phyloP scores from a whole-genome alignment of 306 rosid species.

The Delonix regia region DNA sequence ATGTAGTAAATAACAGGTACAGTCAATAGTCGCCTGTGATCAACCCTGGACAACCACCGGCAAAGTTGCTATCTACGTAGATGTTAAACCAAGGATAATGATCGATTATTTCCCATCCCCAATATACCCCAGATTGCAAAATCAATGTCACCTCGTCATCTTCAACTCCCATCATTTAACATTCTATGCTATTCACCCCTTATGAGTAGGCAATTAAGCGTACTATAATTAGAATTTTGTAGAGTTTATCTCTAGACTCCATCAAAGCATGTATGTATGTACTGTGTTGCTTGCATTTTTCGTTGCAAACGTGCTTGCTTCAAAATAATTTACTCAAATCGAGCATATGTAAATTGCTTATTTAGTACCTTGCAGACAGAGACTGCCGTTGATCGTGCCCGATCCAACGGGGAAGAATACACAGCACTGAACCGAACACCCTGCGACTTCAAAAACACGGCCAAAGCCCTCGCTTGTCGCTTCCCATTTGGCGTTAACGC shows the following conservation, averaged over 20 bases:
- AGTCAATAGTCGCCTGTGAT: neutral
- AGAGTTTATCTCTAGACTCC: neutral
- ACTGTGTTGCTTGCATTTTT: neutral
- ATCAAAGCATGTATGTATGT: neutral
- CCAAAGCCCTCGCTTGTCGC: constrained; percentile 93
- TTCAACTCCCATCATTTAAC: neutral
- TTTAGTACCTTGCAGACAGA: constrained; percentile 70
- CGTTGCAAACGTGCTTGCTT: neutral
- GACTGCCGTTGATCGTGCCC: constrained; percentile 78
- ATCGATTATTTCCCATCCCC: neutral
- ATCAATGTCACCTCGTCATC: neutral
- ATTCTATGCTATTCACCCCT: neutral
- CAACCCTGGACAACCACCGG: neutral
- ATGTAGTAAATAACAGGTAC: neutral
- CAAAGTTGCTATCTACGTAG: constrained; percentile 8
- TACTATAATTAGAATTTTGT: neutral
- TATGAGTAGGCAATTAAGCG: neutral
- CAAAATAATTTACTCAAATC: neutral
- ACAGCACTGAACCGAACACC: constrained; percentile 80
- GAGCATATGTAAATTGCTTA: neutral
- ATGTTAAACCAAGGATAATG: neutral
- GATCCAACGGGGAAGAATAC: constrained; percentile 84
- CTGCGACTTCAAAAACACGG: constrained; percentile 89
- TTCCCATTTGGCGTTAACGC: constrained; percentile 71
- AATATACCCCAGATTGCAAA: neutral